Conservation (phyloP, 2,329 filamentous ascomycete genomes). For the Malbranchea cinnamomea region DNA sequence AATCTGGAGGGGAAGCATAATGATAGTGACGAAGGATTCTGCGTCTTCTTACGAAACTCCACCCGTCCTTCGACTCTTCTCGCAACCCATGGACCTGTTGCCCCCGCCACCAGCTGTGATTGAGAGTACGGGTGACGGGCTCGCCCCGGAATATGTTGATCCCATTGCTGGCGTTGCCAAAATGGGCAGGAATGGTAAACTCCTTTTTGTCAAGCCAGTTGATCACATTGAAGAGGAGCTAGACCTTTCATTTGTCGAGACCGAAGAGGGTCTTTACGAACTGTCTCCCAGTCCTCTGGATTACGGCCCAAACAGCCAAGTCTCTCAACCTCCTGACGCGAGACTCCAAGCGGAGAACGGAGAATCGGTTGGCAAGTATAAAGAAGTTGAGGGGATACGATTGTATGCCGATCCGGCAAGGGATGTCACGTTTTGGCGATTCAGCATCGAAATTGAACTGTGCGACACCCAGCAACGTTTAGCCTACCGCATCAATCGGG, state of each 20-base stretch:
- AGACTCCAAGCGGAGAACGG: constrained; percentile 44
- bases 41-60: constrained; percentile 67
- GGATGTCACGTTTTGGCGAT: constrained; percentile 91
- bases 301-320: constrained; percentile 22
- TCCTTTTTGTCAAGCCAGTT: constrained; percentile 78
- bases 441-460: constrained; percentile 87
- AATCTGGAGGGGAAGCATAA: constrained; percentile 81
- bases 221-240: constrained; percentile 64
- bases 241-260: constrained; percentile 67
- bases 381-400: constrained; percentile 66
- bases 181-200: constrained; percentile 67
- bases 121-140: constrained; percentile 40
- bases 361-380: constrained; percentile 66
- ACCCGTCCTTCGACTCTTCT: constrained; percentile 70
- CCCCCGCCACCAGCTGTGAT: constrained; percentile 59
- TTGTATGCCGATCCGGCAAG: constrained; percentile 72
- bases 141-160: constrained; percentile 70
- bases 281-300: constrained; percentile 35
- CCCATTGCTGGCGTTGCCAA: constrained; percentile 80
- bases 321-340: constrained; percentile 33
- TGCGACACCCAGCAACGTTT: constrained; percentile 64
- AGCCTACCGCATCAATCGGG: constrained; percentile 88
- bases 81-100: constrained; percentile 69
- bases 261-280: constrained; percentile 72
- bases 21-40: constrained; percentile 85